Conservation (phyloP, 257 asterid genomes). For the Scutellaria barbata region DNA sequence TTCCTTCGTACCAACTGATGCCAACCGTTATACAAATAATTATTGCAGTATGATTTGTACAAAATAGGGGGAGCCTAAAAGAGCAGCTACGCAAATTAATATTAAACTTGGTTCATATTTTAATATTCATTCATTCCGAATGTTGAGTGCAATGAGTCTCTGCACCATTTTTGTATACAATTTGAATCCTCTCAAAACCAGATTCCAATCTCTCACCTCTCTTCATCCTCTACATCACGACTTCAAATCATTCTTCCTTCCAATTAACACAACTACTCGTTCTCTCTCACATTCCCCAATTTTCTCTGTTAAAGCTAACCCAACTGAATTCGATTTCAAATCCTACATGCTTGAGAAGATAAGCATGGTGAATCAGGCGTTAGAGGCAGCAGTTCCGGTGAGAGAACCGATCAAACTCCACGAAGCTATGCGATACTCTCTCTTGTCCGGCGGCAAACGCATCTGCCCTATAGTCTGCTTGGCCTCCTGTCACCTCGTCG, state of each 20-base stretch:
- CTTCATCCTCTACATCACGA: neutral
- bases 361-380: neutral
- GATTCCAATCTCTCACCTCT: neutral
- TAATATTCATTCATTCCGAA: too few relatives aligned
- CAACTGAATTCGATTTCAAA: slow-evolving; percentile 2
- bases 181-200: neutral
- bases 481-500: slow-evolving; percentile 17
- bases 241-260: slow-evolving; percentile 10
- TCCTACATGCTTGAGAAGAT: slow-evolving; percentile 10
- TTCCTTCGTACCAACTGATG: too few relatives aligned
- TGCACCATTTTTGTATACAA: neutral
- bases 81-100: too few relatives aligned
- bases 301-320: neutral
- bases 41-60: too few relatives aligned
- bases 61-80: too few relatives aligned
- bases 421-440: slow-evolving; percentile 11
- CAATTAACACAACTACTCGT: neutral
- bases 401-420: slow-evolving; percentile 5
- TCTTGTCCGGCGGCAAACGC: slow-evolving; percentile 1
- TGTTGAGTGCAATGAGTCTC: neutral
- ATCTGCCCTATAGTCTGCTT: slow-evolving; percentile 25
- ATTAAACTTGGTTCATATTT: too few relatives aligned
- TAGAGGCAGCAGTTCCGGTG: slow-evolving; percentile 6
- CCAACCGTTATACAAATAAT: too few relatives aligned
- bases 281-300: neutral